These are phyloP conservation scores for Venturia oleaginea DNA, from an alignment of 2,329 filamentous ascomycete genomes.

Conservation along the genomic window DNA sequence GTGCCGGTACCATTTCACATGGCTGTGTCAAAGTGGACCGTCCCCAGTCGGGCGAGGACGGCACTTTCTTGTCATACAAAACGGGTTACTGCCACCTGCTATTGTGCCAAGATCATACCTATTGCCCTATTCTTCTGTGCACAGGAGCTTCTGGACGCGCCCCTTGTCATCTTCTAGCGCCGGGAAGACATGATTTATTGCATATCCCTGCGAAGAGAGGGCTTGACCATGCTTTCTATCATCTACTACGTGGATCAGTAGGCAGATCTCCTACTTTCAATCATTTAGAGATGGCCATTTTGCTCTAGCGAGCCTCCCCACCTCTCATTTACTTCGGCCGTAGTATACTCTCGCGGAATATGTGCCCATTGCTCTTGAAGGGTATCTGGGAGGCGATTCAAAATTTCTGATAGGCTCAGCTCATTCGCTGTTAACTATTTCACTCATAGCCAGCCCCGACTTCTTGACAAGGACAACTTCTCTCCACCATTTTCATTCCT, in stretches of 20 bases:
- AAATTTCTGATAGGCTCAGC: neutral
- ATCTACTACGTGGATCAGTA: neutral
- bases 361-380: neutral
- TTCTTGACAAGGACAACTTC: neutral
- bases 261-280: neutral
- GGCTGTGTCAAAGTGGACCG: neutral
- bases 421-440: neutral
- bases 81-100: neutral
- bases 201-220: neutral
- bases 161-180: neutral
- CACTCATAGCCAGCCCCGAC: neutral
- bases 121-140: neutral
- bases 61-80: neutral
- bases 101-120: neutral
- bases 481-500: neutral
- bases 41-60: neutral
- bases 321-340: neutral
- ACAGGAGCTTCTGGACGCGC: neutral
- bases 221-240: neutral
- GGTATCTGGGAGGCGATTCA: neutral
- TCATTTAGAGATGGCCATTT: neutral
- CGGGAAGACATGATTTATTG: neutral
- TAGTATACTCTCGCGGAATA: neutral
- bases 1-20: neutral
- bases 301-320: neutral